A percentile compares a stretch with the other conserved stretches of the same genome.
Evolutionary conservation across 768 basidiomycete genomes (phyloP).

Genomic region (Candolleomyces efflorescens): DNA sequence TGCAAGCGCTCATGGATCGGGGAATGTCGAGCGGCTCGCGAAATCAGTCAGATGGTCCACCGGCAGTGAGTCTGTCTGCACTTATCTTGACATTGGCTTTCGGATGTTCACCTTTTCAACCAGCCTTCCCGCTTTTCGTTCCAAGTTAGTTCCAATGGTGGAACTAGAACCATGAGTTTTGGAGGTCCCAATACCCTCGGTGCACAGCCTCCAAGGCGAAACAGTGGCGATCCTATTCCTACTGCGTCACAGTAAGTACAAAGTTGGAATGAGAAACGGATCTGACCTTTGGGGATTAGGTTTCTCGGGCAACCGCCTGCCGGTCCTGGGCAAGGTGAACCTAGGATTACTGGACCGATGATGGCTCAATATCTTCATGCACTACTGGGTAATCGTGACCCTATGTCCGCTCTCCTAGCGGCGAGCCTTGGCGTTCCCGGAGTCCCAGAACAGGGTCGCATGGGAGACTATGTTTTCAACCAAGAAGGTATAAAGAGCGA

Average conservation of each 20-base stretch:
- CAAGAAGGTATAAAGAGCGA: slow-evolving; percentile 62
- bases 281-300: slow-evolving; percentile 11
- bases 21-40: slow-evolving; percentile 20
- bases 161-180: slow-evolving; percentile 3
- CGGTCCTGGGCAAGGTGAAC: slow-evolving; percentile 24
- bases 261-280: background rate
- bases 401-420: slow-evolving; percentile 40
- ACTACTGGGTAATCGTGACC: slow-evolving; percentile 49
- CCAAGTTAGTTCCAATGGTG: slow-evolving; percentile 7
- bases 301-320: slow-evolving; percentile 19
- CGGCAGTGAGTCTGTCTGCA: background rate
- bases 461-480: slow-evolving; percentile 91
- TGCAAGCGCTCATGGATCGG: slow-evolving; percentile 35
- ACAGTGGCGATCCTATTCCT: slow-evolving; percentile 24
- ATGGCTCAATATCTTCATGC: slow-evolving; percentile 74
- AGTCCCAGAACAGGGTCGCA: slow-evolving; percentile 48
- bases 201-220: background rate
- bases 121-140: slow-evolving; percentile 10
- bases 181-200: slow-evolving; percentile 4
- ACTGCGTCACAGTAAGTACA: slow-evolving; percentile 51
- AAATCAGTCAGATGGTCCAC: background rate
- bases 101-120: background rate
- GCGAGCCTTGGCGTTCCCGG: slow-evolving; percentile 13
- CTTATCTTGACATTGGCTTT: background rate
- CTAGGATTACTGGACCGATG: slow-evolving; percentile 51